phyloP scores from a whole-genome alignment of 2,329 filamentous ascomycete species.

The Aspergillus proliferans region DNA sequence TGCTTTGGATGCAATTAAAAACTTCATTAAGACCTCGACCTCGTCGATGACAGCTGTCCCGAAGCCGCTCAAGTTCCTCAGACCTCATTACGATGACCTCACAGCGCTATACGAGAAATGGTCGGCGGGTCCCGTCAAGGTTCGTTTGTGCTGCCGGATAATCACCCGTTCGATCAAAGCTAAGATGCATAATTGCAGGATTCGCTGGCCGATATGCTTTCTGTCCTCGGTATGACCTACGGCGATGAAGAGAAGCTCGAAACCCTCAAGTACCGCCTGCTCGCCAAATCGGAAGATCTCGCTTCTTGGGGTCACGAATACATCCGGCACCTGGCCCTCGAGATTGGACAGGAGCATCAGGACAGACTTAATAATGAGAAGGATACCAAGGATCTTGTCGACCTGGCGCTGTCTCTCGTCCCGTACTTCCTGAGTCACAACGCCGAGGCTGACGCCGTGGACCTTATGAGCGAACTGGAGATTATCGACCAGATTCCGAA shows the following conservation, averaged over 20 bases:
- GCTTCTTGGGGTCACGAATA: conserved; percentile 99
- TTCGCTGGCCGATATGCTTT: conserved; percentile 87
- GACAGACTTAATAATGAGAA: conserved; percentile 82
- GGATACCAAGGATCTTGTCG: conserved; percentile 72
- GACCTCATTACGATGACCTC: conserved; percentile 90
- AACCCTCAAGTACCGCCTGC: conserved; percentile 88
- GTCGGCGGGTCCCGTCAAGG: conserved; percentile 78
- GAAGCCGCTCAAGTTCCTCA: conserved; percentile 94
- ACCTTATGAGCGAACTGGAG: conserved; percentile 93
- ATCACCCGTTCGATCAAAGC: not conserved
- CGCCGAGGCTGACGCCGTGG: conserved; percentile 94
- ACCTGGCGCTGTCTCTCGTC: conserved; percentile 77
- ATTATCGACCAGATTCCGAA: conserved; percentile 88
- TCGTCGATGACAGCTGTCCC: conserved; percentile 99
- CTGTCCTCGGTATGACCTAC: conserved; percentile 97
- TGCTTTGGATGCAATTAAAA: conserved; percentile 92
- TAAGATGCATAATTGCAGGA: conserved; percentile 37
- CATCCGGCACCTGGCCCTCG: conserved; percentile 86
- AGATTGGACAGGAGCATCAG: conserved; percentile 91
- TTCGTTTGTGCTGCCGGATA: conserved; percentile 31
- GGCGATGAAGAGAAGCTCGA: conserved; percentile 94
- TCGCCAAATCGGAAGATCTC: conserved; percentile 86
- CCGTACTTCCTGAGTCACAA: conserved; percentile 96
- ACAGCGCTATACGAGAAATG: conserved; percentile 85
- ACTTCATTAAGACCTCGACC: conserved; percentile 96